Base-by-base conservation (phyloP, 257 asterid genomes). In the Haberlea rhodopensis region DNA sequence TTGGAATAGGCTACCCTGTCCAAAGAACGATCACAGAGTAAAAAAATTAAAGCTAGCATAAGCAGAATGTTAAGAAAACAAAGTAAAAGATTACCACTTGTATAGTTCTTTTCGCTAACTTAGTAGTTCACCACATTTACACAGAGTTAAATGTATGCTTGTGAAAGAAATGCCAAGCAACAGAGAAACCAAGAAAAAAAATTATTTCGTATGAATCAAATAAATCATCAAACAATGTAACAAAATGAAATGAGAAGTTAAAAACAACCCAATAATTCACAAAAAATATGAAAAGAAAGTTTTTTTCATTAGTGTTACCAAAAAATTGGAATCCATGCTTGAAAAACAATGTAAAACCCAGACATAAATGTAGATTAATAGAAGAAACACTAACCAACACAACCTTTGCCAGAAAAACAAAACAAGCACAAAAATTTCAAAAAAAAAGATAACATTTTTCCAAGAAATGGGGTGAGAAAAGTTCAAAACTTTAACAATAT, bases 301-400 rank as follows among this genome's bases (percentile, higher is more conserved):
- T 31, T 25, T 32, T 62, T 61, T 24, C 22, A 72, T 46, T 45
- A 7, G 43, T n/a, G 58, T 65, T 7, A 68, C 8, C 69, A 8
- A 46, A n/a, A 53, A 51, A 34, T 11, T 13, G 2, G 70, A 68
- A 74, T 11, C 68, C 23, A 32, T 20, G 7, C 6, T 10, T 5
- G 2, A 27, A 19, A 46, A 58, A 23, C 18, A 57, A 67, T 66
- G 57, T 52, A 9, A 37, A n/a, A 55, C 18, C 20, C 4, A 48
- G 23, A 19, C 5, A 37, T 9, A 27, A 5, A 62, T 21, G 22
- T 25, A 15, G 48, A 56, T 22, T 22, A 28, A 54, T 34, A 53
- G 11, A 3, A 18, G n/a, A n/a, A 71, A 63, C n/a, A 43, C 16
- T 29, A 57, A 19, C 63, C 9, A 46, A 58, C 67, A 22, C 10